A percentile compares a stretch with the other conserved stretches of the same genome.
phyloP scores from a whole-genome alignment of 2,329 filamentous ascomycete genomes.

The Fonsecaea pedrosoi region DNA sequence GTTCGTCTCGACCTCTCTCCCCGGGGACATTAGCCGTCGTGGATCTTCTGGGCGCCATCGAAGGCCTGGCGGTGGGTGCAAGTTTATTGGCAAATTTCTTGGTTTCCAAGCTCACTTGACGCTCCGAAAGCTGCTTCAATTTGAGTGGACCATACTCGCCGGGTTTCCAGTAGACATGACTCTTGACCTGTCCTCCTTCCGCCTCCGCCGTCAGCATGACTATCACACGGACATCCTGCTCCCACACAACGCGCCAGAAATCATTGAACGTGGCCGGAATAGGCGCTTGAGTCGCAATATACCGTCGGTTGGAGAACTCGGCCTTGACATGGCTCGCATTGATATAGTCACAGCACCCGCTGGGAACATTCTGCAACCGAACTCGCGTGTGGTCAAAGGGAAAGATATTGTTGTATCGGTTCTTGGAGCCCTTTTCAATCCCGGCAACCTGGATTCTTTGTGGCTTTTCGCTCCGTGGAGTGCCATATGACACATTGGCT shows the following conservation, averaged over 20 bases:
- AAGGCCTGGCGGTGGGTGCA: slow-evolving; percentile 48
- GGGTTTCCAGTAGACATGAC: slow-evolving; percentile 89
- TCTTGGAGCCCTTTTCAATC: slow-evolving; percentile 93
- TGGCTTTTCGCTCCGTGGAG: slow-evolving; percentile 48
- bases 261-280: slow-evolving; percentile 92
- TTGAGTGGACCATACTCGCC: slow-evolving; percentile 78
- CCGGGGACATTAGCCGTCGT: slow-evolving; percentile 43
- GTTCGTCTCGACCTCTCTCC: slow-evolving; percentile 39
- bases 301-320: slow-evolving; percentile 82
- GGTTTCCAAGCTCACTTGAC: slow-evolving; percentile 76
- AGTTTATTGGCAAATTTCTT: slow-evolving; percentile 55
- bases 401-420: slow-evolving; percentile 96
- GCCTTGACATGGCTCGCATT: slow-evolving; percentile 89
- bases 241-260: slow-evolving; percentile 98
- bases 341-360: slow-evolving; percentile 85
- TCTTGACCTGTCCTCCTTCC: slow-evolving; percentile 92
- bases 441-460: slow-evolving; percentile 77
- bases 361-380: slow-evolving; percentile 70
- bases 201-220: slow-evolving; percentile 96
- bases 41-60: slow-evolving; percentile 46
- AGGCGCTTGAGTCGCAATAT: slow-evolving; percentile 94
- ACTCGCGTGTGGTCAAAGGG: slow-evolving; percentile 95
- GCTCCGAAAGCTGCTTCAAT: slow-evolving; percentile 79
- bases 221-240: slow-evolving; percentile 91
- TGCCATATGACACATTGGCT: slow-evolving; percentile 64